Base-by-base conservation (phyloP, 148 eudicot genomes). In the Amaranthus palmeri region DNA sequence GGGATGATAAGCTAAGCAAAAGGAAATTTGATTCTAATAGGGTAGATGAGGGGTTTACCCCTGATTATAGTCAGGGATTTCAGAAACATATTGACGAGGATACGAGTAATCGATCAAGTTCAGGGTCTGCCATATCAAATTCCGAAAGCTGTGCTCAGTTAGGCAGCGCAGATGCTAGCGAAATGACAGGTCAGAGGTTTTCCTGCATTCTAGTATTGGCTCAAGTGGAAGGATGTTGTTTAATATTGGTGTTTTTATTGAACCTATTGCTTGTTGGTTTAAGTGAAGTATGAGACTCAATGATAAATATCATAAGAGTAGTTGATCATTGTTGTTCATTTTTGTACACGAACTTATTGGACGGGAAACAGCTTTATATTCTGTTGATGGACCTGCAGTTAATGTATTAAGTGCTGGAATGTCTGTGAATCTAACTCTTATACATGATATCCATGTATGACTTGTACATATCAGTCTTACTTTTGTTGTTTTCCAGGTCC, bases 71-170 rank as follows among this genome's bases (percentile, higher is more conserved):
- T 78, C 86, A 74, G 46, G 78, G 86, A 56, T 80, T 69, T 44
- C 84, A 73, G 52, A 95, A 87, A 77, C 79, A 54, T 40, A 65
- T 84, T 10, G 96, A 95, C 54, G 97, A 95, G 74, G 99, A 92
- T 77, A 90, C 82, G 54, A 95, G 99, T 79, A 91, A 92, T 74
- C 81, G 96, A 76, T 95, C 99, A 76, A 95, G 99, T 80, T 95
- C 97, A 69, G 99, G 97, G 67, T 95, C 99, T 69, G 99, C 96
- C 52, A 74, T 89, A 71, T 95, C 99, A 17, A 95, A 95, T 69
- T 85, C 97, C 13, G 97, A 95, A 72, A 92, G 96, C 78, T 92
- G 87, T 85, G 86, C 88, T 46, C 96, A 84, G 80, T 88, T 86
- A 77, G 86, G 90, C 68, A 78, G 85, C 77, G 91, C 82, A 53